Base-by-base conservation (phyloP, 2,329 filamentous ascomycete species). In the Fusarium pininemorale region DNA sequence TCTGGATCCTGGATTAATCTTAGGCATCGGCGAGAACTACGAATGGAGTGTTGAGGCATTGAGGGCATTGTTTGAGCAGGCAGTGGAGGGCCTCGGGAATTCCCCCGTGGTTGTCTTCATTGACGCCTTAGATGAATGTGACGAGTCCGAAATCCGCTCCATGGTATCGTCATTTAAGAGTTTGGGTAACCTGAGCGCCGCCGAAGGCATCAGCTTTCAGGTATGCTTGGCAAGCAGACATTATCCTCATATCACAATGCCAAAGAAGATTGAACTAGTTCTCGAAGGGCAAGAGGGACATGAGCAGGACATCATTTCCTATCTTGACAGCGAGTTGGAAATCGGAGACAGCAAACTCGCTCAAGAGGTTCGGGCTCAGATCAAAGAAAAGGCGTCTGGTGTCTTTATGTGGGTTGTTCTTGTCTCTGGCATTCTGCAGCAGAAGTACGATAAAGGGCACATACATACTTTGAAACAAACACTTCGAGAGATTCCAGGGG, bases 111-210 rank as follows among this genome's bases (percentile, higher is more conserved):
- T 51, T 66, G 50, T 22, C 0, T 82, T 80, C 24, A 74, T 83
- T 15, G 85, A 87, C 58, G 86, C 86, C 0, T 76, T 88, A 0
- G 86, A 88, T 26, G 87, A 88, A 72, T 87, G 85, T 41, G 75
- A 84, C 4, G 82, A 84, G 42, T 45, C 72, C 1, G 75, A 87
- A 28, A 75, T 85, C 3, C 79, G 79, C 14, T 78, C 82, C 0
- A 85, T 88, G 82, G 70, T 87, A 0, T 55, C 69, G 0, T 84
- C 84, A 50, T 84, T 88, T 6, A 81, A 86, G 41, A 58, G 78
- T 0, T 42, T 87, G 0, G 79, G 81, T 3, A 69, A 82, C 3
- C 10, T 73, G 2, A 80, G 81, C 2, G 45, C 75, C 0, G 47
- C 69, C 6, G 63, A 22, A 0, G 54, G 56, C 0, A 63, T 75